Evolutionary conservation across 2,329 filamentous ascomycete species (phyloP).

Genomic region (Aspergillus fischeri): DNA sequence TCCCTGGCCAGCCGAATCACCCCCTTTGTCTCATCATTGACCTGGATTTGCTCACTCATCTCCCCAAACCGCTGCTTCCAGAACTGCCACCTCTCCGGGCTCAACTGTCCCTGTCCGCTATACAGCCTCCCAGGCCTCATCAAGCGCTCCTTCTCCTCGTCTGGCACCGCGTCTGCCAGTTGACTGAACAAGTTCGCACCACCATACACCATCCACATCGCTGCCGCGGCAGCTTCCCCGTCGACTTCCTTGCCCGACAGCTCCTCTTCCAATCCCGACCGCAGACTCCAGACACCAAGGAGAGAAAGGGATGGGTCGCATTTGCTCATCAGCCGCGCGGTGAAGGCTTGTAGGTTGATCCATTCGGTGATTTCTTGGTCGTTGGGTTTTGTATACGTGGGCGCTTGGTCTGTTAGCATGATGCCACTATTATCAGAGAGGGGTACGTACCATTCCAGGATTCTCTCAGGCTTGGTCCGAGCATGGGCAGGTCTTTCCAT

Average conservation of each 20-base stretch:
- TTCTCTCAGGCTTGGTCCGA: conserved; percentile 9
- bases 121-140: conserved; percentile 6
- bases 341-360: conserved; percentile 10
- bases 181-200: background rate
- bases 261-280: conserved; percentile 6
- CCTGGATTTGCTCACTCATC: background rate
- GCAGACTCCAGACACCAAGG: conserved; percentile 10
- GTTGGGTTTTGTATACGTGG: background rate
- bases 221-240: conserved; percentile 1
- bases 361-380: background rate
- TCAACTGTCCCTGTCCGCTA: conserved; percentile 3
- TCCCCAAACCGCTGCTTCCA: conserved; percentile 9
- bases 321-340: conserved; percentile 7
- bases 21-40: background rate
- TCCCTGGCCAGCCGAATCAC: background rate
- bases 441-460: conserved; percentile 6
- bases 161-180: background rate
- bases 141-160: background rate
- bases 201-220: conserved; percentile 8
- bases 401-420: background rate
- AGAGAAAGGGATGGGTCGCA: background rate
- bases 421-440: background rate
- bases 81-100: conserved; percentile 9
- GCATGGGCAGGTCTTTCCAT: conserved; percentile 9
- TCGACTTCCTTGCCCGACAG: background rate